Evolutionary conservation across 2,329 filamentous ascomycete species (phyloP).

Genomic region (Nothophaeocryptopus gaeumannii): DNA sequence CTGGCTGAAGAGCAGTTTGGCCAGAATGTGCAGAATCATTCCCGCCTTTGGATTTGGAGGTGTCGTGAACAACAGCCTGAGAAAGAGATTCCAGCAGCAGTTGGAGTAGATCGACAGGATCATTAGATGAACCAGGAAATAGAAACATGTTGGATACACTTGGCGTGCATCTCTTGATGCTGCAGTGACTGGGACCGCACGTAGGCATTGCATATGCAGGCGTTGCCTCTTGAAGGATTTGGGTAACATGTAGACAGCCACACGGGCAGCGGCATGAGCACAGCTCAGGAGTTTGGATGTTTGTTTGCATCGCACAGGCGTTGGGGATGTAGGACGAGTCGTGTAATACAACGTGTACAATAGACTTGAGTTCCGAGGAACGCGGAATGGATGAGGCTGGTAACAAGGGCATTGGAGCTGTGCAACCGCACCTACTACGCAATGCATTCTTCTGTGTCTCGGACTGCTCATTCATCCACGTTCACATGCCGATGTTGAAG

Average conservation of each 20-base stretch:
- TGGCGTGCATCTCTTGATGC: too few species aligned
- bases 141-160: too few species aligned
- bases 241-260: neutral
- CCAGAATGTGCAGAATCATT: slow-evolving; percentile 78
- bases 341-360: slow-evolving; percentile 5
- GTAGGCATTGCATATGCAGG: neutral
- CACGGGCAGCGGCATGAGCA: slow-evolving; percentile 11
- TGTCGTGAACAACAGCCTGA: slow-evolving; percentile 74
- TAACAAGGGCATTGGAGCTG: slow-evolving; percentile 7
- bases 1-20: slow-evolving; percentile 70
- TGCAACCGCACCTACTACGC: slow-evolving; percentile 5
- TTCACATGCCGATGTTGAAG: too few species aligned
- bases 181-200: too few species aligned
- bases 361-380: slow-evolving; percentile 6
- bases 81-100: slow-evolving; percentile 63
- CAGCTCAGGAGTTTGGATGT: slow-evolving; percentile 9
- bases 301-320: slow-evolving; percentile 13
- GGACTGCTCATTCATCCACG: neutral
- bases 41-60: slow-evolving; percentile 87
- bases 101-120: slow-evolving; percentile 42
- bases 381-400: slow-evolving; percentile 1
- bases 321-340: slow-evolving; percentile 4
- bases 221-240: neutral
- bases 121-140: too few species aligned
- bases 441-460: slow-evolving; percentile 5